A percentile compares a stretch with the other conserved stretches of the same genome.
Conservation (phyloP, 2,329 filamentous ascomycete genomes). For the Aureobasidium vineae region DNA sequence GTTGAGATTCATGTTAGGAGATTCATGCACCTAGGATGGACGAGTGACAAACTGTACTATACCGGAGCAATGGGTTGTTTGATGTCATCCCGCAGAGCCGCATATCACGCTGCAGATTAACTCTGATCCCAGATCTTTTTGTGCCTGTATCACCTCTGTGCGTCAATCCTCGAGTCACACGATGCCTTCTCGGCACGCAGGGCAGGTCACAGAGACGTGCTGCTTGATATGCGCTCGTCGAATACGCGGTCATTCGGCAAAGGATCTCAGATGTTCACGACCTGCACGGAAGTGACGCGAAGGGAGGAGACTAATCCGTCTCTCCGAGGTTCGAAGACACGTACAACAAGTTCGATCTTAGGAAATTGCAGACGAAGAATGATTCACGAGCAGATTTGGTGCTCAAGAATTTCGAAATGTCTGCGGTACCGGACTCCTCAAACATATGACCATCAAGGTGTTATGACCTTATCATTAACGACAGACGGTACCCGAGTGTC, state of each 20-base stretch:
- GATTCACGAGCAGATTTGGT: not conserved
- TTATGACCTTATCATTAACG: not conserved
- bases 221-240: not conserved
- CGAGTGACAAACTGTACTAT: not conserved
- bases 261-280: not conserved
- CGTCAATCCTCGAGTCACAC: not conserved
- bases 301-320: not conserved
- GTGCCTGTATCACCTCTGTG: not conserved
- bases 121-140: not conserved
- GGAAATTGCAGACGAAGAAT: too few species aligned
- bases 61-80: not conserved
- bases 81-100: conserved; percentile 6
- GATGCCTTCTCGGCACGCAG: not conserved
- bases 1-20: too few species aligned
- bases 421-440: not conserved
- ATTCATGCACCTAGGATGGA: too few species aligned
- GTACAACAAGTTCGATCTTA: too few species aligned
- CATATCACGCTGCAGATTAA: not conserved
- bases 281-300: not conserved
- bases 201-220: not conserved
- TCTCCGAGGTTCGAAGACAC: not conserved
- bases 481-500: not conserved
- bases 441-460: not conserved
- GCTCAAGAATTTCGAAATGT: not conserved
- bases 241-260: too few species aligned